A percentile compares a stretch with the other conserved stretches of the same genome.
These are phyloP conservation scores for Wickerhamomyces kurtzmanii DNA, from an alignment of 805 yeast species.

Conservation along the genomic window DNA sequence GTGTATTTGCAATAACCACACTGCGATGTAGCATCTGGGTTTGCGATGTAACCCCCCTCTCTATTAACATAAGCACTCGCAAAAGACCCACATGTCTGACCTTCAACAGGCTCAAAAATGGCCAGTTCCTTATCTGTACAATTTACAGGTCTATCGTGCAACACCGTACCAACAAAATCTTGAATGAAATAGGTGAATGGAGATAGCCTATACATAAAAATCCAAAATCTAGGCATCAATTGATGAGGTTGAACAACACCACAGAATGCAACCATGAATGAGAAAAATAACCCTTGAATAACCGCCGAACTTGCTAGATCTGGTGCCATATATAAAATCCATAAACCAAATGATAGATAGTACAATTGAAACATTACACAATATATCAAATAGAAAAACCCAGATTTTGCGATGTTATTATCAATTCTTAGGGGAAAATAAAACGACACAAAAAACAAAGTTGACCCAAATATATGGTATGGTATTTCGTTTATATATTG, in stretches of 20 bases:
- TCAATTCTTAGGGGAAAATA: slow-evolving; percentile 39
- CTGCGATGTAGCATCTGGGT: slow-evolving; percentile 31
- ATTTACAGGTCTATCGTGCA: slow-evolving; percentile 40
- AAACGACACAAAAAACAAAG: slow-evolving; percentile 41
- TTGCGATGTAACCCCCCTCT: slow-evolving; percentile 43
- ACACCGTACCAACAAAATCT: slow-evolving; percentile 35
- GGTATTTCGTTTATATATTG: slow-evolving; percentile 54
- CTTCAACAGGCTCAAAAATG: slow-evolving; percentile 40
- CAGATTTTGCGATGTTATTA: slow-evolving; percentile 34
- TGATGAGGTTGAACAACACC: slow-evolving; percentile 26
- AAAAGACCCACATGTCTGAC: slow-evolving; percentile 53
- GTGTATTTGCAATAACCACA: slow-evolving; percentile 32
- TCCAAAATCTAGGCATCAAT: slow-evolving; percentile 66
- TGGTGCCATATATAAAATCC: slow-evolving; percentile 50
- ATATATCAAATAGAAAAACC: slow-evolving; percentile 36
- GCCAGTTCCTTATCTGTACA: slow-evolving; percentile 41
- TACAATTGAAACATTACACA: slow-evolving; percentile 32
- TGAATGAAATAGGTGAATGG: slow-evolving; percentile 54
- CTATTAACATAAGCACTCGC: slow-evolving; percentile 29
- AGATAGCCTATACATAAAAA: slow-evolving; percentile 56
- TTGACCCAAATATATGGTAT: slow-evolving; percentile 38
- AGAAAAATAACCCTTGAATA: slow-evolving; percentile 32
- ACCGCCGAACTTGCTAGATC: slow-evolving; percentile 64
- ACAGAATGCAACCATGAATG: slow-evolving; percentile 24
- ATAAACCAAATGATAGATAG: slow-evolving; percentile 35